Evolutionary conservation across 768 basidiomycete species (phyloP).

Genomic region (Podaxis sp.): DNA sequence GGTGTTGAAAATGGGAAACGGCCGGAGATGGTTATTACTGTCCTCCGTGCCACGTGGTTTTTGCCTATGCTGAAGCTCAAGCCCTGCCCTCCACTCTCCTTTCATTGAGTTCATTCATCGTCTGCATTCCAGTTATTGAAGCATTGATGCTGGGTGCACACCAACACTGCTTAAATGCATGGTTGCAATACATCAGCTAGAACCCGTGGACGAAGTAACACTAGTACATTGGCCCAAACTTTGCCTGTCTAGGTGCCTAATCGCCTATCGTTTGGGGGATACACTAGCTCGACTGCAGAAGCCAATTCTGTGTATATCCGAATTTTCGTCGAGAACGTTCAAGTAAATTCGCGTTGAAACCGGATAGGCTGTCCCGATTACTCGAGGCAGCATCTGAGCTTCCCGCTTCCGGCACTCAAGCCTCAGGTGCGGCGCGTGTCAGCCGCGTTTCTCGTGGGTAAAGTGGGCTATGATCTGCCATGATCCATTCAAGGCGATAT

Average conservation of each 20-base stretch:
- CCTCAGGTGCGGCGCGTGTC: background rate
- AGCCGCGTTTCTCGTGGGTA: background rate
- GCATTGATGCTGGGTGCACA: background rate
- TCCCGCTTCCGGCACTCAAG: too few relatives aligned
- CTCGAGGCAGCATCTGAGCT: background rate
- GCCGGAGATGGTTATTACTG: background rate
- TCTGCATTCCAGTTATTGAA: background rate
- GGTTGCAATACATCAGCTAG: background rate
- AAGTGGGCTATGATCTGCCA: too few relatives aligned
- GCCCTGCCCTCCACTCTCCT: background rate
- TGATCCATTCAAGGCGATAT: background rate
- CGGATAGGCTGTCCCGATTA: background rate
- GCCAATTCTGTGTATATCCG: background rate
- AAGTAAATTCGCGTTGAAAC: background rate
- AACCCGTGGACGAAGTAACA: background rate
- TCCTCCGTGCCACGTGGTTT: constrained; percentile 4
- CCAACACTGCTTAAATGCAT: background rate
- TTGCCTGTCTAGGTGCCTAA: too few relatives aligned
- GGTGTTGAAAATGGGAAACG: constrained; percentile 10
- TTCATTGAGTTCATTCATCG: background rate
- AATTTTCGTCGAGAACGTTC: background rate
- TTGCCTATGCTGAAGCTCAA: background rate
- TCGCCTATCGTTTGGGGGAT: too few relatives aligned
- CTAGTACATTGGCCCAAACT: background rate
- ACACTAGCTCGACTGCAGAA: too few relatives aligned